phyloP scores from a whole-genome alignment of 306 rosid genomes.

The Lathyrus aphaca region DNA sequence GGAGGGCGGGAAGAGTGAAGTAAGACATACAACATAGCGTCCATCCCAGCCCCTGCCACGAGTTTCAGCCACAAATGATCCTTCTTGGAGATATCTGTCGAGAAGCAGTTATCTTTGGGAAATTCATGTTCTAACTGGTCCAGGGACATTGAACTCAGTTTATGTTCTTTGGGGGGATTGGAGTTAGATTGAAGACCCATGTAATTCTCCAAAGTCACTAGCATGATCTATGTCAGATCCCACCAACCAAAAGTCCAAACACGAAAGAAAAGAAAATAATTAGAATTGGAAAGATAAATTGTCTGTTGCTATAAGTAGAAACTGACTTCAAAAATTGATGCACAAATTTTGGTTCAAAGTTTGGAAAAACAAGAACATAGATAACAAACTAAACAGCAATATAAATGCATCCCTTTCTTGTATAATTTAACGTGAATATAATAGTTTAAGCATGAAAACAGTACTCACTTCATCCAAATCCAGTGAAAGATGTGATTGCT shows the following conservation, averaged over 20 bases:
- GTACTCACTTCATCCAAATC: constrained; percentile 79
- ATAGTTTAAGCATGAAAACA: constrained; percentile 31
- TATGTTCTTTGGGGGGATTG: constrained; percentile 48
- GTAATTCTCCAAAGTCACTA: constrained; percentile 86
- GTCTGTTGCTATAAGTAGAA: constrained; percentile 24
- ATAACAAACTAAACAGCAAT: constrained; percentile 26
- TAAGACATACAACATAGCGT: constrained; percentile 55
- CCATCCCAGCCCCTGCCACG: constrained; percentile 49
- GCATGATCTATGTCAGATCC: constrained; percentile 64
- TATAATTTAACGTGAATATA: constrained; percentile 32
- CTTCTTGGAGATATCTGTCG: constrained; percentile 48
- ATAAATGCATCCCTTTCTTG: constrained; percentile 8
- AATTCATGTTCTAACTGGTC: constrained; percentile 55
- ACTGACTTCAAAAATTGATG: constrained; percentile 19
- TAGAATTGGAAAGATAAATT: constrained; percentile 24
- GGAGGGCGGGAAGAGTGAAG: constrained; percentile 19
- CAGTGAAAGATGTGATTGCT: constrained; percentile 89
- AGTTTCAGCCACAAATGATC: constrained; percentile 47
- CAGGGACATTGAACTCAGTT: constrained; percentile 44
- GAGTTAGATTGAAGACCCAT: constrained; percentile 46
- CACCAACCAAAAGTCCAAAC: constrained; percentile 22
- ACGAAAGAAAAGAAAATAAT: constrained; percentile 37
- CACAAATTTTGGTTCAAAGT: constrained; percentile 29
- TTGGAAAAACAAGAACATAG: constrained; percentile 11
- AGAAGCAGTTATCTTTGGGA: constrained; percentile 47